These are phyloP conservation scores for Quercus ilex DNA, from an alignment of 306 rosid species.

Conservation along the genomic window DNA sequence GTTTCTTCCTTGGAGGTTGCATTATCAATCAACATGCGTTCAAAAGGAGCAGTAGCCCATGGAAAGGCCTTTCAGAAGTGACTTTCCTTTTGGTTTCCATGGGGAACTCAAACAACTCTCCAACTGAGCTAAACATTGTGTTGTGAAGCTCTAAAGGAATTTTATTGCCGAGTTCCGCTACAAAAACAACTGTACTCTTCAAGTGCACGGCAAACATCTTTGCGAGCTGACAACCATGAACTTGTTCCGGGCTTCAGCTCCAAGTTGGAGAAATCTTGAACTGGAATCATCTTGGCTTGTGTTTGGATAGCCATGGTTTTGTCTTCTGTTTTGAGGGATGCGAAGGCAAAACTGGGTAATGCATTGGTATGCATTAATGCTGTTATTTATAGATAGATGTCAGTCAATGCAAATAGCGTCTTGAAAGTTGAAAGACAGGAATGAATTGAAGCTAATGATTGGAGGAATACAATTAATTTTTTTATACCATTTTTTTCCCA, in stretches of 20 bases:
- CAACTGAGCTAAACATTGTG: not conserved
- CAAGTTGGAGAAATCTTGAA: not conserved
- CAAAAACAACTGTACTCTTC: slow-evolving; percentile 23
- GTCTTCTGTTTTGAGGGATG: not conserved
- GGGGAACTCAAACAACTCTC: slow-evolving; percentile 15
- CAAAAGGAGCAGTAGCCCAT: not conserved
- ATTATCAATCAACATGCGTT: slow-evolving; percentile 14
- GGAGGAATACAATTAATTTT: no score
- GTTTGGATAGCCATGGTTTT: not conserved
- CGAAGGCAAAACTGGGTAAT: not conserved
- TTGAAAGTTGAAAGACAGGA: no score
- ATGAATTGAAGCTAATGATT: no score
- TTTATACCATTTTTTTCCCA: no score
- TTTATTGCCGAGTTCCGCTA: not conserved
- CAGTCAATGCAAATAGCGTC: not conserved
- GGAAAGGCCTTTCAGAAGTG: not conserved
- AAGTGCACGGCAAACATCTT: slow-evolving; percentile 8
- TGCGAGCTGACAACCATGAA: slow-evolving; percentile 3
- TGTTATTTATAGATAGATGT: not conserved
- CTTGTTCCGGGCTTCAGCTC: not conserved
- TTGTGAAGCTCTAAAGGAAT: slow-evolving; percentile 5
- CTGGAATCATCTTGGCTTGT: not conserved
- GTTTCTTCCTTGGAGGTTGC: not conserved
- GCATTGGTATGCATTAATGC: not conserved
- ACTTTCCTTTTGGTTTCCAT: slow-evolving; percentile 8